Conservation (phyloP, 805 yeast species). For the Cyberlindnera euphorbiiphila region DNA sequence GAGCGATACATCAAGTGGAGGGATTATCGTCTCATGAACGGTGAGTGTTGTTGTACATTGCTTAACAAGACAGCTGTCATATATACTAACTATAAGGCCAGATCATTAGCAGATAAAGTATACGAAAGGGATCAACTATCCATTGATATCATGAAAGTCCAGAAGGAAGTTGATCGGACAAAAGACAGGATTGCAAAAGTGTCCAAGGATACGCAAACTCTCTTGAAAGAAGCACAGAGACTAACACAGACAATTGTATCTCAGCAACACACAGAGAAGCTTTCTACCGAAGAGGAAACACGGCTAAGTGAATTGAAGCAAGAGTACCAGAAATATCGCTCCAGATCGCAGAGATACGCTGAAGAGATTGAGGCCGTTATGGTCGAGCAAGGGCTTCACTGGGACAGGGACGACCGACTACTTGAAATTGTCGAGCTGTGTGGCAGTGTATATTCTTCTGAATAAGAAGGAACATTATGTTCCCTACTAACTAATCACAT, state of each 20-base stretch:
- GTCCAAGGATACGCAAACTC: not conserved
- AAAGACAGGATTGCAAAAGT: not conserved
- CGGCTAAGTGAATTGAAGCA: not conserved
- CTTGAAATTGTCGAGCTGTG: constrained; percentile 25
- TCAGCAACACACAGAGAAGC: not conserved
- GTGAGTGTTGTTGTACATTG: constrained; percentile 8
- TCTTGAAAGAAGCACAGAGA: constrained; percentile 4
- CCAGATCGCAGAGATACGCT: constrained; percentile 7
- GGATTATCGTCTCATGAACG: constrained; percentile 20
- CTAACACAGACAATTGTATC: not conserved
- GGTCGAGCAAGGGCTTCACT: constrained; percentile 32
- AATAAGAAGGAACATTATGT: not conserved
- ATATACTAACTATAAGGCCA: constrained; percentile 4
- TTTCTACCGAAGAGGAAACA: not conserved
- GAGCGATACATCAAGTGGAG: constrained; percentile 27
- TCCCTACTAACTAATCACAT: too few species aligned
- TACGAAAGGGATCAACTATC: constrained; percentile 16
- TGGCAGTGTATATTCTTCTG: constrained; percentile 7
- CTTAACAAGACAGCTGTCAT: constrained; percentile 7
- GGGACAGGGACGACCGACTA: constrained; percentile 30
- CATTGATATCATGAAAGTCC: constrained; percentile 9
- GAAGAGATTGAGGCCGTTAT: constrained; percentile 30
- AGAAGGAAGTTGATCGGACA: constrained; percentile 2
- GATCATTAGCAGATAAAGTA: constrained; percentile 12
- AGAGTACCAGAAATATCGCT: constrained; percentile 7